Base-by-base conservation (phyloP, 345 rosid genomes). In the Salix arbutifolia region DNA sequence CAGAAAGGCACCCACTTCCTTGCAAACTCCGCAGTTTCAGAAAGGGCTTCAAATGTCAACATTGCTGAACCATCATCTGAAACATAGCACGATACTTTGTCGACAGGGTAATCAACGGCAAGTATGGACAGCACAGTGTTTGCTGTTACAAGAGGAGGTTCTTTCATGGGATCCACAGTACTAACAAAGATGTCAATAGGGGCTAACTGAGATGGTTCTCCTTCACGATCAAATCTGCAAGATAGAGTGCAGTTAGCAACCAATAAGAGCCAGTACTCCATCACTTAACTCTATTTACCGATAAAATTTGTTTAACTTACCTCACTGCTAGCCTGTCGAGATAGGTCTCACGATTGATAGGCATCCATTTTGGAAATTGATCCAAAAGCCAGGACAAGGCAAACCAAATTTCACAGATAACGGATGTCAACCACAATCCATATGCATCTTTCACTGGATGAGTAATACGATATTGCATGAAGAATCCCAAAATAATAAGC, bases 31-130 rank as follows among this genome's bases (percentile, higher is more conserved):
- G 99, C 97, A 35, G 99, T 96, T 87, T 94, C 98, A 82, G 98
- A 96, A 69, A 96, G 94, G 84, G 96, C 85, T 89, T 96, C 99
- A 84, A 96, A 96, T 35, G 98, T 91, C 84, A 96, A 84, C 99
- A 96, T 96, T 69, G 98, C 99, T 48, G 99, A 89, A 83, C 99
- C 99, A 88, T 96, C 98, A 81, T 96, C 98, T 60, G 99, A 96
- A 72, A 96, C 99, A 81, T 96, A 96, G 80, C 99, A 96, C 16
- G 99, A 93, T 74, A 96, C 96, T 87, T 96, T 96, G 91, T 96
- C 99, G 28, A 92, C 97, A 1, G 99, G 99, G 84, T 96, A 96
- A 84, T 94, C 99, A 90, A 96, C 98, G 13, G 98, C 78, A 80
- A 96, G 97, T 69, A 96, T 94, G 60, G 99, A 96, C 86, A 96